These are phyloP conservation scores for Fusarium continuum DNA, from an alignment of 2,329 filamentous ascomycete genomes.

Conservation along the genomic window DNA sequence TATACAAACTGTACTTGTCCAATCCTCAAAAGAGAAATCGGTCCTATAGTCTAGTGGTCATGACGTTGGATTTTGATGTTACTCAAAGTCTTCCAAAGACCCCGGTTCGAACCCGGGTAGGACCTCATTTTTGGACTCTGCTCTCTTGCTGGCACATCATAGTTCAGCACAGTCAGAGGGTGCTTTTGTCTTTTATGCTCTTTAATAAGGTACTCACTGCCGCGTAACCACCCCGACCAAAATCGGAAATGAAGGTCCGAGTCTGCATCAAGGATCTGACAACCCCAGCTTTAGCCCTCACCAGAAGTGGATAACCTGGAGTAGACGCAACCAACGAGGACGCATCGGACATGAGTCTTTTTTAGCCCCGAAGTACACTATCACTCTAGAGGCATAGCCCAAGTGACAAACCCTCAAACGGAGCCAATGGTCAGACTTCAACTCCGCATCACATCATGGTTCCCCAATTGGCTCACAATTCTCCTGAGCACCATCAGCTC, in stretches of 20 bases:
- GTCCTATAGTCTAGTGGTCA: slow-evolving; percentile 31
- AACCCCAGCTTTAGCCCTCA: background rate
- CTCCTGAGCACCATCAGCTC: background rate
- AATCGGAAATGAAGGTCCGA: background rate
- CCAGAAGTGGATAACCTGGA: background rate
- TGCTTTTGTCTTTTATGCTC: too few species aligned
- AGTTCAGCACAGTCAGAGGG: too few species aligned
- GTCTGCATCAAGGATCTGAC: background rate
- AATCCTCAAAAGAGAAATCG: background rate
- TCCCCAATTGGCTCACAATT: background rate
- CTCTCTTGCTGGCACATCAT: too few species aligned
- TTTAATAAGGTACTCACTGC: too few species aligned
- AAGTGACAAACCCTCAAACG: background rate
- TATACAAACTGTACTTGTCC: too few species aligned
- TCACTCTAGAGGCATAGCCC: background rate
- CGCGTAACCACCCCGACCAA: background rate
- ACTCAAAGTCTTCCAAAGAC: slow-evolving; percentile 19
- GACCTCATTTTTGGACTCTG: slow-evolving; percentile 9
- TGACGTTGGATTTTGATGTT: slow-evolving; percentile 24
- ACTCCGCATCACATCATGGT: slow-evolving; percentile 1
- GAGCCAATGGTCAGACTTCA: background rate
- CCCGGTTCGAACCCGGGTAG: slow-evolving; percentile 29
- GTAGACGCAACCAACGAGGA: background rate
- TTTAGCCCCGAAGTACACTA: background rate
- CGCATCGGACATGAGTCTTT: background rate